These are phyloP conservation scores for Rostrohypoxylon terebratum DNA, from an alignment of 495 filamentous ascomycete genomes.

Conservation along the genomic window DNA sequence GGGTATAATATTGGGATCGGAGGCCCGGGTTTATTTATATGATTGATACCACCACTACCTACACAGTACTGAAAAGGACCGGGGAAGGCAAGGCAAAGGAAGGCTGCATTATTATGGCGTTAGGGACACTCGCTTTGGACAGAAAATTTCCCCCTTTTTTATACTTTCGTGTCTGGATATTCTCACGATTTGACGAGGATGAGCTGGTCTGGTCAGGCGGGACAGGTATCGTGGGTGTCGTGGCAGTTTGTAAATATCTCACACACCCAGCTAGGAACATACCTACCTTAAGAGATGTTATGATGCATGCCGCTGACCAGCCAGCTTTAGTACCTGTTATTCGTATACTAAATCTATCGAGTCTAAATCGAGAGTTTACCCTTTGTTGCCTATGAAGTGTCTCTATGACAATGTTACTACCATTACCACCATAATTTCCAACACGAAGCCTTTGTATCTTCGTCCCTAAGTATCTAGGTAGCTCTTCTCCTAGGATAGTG, in stretches of 20 bases:
- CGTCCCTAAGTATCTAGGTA: background rate
- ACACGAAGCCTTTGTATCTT: background rate
- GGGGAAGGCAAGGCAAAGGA: background rate
- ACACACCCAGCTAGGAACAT: background rate
- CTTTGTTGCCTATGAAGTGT: background rate
- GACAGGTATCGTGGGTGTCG: background rate
- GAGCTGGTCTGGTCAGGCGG: background rate
- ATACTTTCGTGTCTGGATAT: background rate
- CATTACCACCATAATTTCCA: background rate
- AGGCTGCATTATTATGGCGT: background rate
- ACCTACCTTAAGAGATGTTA: background rate
- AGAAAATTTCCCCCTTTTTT: background rate
- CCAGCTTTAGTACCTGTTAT: background rate
- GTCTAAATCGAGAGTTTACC: background rate
- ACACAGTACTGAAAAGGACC: conserved; percentile 1
- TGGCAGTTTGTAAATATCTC: conserved; percentile 5
- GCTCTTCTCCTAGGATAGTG: background rate
- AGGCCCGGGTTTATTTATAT: background rate
- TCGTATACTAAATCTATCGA: background rate
- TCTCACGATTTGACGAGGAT: background rate
- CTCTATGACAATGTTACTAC: background rate
- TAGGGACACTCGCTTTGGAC: conserved; percentile 6
- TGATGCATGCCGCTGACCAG: background rate
- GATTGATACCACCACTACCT: no score
- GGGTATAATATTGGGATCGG: background rate